phyloP scores from a whole-genome alignment of 2,329 filamentous ascomycete species.

The Aspergillus flavus region DNA sequence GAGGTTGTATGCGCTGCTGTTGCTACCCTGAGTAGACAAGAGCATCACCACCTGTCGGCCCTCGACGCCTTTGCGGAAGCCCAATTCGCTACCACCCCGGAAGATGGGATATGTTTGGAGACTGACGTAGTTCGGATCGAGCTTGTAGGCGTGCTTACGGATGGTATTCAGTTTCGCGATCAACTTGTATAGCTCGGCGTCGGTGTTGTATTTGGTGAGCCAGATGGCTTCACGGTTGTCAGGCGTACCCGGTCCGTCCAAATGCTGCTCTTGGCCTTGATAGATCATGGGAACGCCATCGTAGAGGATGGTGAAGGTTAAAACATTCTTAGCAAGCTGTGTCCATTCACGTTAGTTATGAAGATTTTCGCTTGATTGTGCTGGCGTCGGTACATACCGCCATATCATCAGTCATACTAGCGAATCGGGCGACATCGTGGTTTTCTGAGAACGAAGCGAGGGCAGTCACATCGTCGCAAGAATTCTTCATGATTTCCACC shows the following conservation, averaged over 20 bases:
- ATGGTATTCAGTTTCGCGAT: constrained; percentile 38
- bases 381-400: constrained; percentile 29
- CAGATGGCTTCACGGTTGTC: constrained; percentile 59
- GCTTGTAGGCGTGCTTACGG: constrained; percentile 41
- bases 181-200: constrained; percentile 40
- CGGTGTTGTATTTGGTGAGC: constrained; percentile 43
- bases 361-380: background rate
- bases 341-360: background rate
- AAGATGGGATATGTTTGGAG: constrained; percentile 43
- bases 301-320: constrained; percentile 62
- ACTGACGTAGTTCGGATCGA: constrained; percentile 39
- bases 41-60: constrained; percentile 44
- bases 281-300: constrained; percentile 66
- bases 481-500: constrained; percentile 26
- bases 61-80: constrained; percentile 47
- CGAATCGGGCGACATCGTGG: constrained; percentile 60
- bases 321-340: constrained; percentile 59
- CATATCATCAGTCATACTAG: constrained; percentile 55
- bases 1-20: constrained; percentile 28
- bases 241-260: constrained; percentile 51
- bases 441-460: constrained; percentile 61
- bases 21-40: constrained; percentile 43
- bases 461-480: constrained; percentile 46
- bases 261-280: constrained; percentile 66
- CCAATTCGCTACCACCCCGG: constrained; percentile 43